Evolutionary conservation across 1,284 basidiomycete species (phyloP).

Genomic region (Microbotryomycetes sp.): DNA sequence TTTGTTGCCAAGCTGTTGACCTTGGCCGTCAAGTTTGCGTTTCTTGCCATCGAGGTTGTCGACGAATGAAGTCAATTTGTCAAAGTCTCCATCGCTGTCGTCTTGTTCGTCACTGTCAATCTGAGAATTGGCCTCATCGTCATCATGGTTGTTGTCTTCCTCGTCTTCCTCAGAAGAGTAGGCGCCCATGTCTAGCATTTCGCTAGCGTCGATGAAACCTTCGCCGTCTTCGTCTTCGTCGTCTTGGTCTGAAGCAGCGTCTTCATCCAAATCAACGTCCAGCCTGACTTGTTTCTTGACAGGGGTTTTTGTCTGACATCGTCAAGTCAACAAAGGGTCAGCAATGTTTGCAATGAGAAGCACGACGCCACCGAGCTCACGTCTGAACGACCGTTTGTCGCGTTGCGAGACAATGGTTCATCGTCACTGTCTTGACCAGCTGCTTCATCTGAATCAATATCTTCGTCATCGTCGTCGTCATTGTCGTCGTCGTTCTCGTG

Average conservation of each 20-base stretch:
- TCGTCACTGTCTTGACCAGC: constrained; percentile 25
- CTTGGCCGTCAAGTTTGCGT: constrained; percentile 51
- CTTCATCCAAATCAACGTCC: constrained; percentile 40
- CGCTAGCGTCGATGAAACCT: neutral
- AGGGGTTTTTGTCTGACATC: neutral
- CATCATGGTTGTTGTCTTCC: constrained; percentile 53
- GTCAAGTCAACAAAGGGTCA: too few relatives aligned
- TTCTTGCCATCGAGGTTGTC: constrained; percentile 65
- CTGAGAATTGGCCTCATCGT: constrained; percentile 27
- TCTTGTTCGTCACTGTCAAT: constrained; percentile 44
- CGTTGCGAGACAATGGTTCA: constrained; percentile 11
- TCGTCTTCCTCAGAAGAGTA: constrained; percentile 50
- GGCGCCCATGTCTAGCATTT: constrained; percentile 3
- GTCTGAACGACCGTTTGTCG: too few relatives aligned
- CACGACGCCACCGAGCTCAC: too few relatives aligned
- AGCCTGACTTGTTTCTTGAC: neutral
- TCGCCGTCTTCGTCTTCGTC: constrained; percentile 29
- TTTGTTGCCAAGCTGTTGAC: constrained; percentile 33
- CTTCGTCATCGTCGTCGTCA: neutral
- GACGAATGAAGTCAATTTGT: constrained; percentile 64
- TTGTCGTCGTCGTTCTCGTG: neutral
- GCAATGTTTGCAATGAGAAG: too few relatives aligned
- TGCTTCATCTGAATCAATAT: constrained; percentile 3
- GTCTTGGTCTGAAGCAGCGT: constrained; percentile 40
- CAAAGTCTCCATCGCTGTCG: constrained; percentile 51